Base-by-base conservation (phyloP, 192 early-diverging fungal genomes). In the Podila epicladia region DNA sequence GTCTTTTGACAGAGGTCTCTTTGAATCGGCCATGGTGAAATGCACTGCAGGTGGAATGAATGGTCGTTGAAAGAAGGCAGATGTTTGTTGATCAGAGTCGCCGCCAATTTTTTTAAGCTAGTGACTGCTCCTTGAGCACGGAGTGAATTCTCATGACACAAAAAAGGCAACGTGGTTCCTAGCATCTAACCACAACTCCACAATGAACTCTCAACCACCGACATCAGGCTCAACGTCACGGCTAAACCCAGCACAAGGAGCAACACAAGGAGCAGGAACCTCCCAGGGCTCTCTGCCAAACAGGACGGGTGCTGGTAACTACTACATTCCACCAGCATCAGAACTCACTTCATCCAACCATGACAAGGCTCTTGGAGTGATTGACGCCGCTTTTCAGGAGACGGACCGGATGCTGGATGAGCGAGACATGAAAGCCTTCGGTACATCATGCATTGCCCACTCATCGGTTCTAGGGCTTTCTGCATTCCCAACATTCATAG, bases 371-470 rank as follows among this genome's bases (percentile, higher is more conserved):
- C 17, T 80, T 28, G 77, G 77, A 5, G 77, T 80, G 15, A 69
- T 80, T 28, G 62, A 72, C 22, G 61, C 77, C 0, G 77, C 71
- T 3, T 80, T 73, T 38, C 66, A 73, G 35, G 66, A 73, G 35
- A 80, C 77, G 3, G 77, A 80, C 57, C 22, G 67, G 2, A 73
- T 73, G 64, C 55, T 80, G 8, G 71, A 80, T 29, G 65, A 73
- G 37, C 61, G 77, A 48, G 77, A 73, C 20, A 80, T 80, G 77
- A 80, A 80, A 32, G 77, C 77, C 13, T 80, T 80, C 49, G 77
- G 77, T 80, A 55, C 57, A 58, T 45, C 41, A 45, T 45, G 41
- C 15, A 15, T 4, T 45, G 38, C 13, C 17, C 41, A 15, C 15
- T 45, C 41, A 45, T 17, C 15, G 15, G 41, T 3, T 15, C 13